Percentiles rank a stretch among this genome's conserved stretches.
Conservation (phyloP, 2,329 filamentous ascomycete genomes). For the Diaporthe helianthi region DNA sequence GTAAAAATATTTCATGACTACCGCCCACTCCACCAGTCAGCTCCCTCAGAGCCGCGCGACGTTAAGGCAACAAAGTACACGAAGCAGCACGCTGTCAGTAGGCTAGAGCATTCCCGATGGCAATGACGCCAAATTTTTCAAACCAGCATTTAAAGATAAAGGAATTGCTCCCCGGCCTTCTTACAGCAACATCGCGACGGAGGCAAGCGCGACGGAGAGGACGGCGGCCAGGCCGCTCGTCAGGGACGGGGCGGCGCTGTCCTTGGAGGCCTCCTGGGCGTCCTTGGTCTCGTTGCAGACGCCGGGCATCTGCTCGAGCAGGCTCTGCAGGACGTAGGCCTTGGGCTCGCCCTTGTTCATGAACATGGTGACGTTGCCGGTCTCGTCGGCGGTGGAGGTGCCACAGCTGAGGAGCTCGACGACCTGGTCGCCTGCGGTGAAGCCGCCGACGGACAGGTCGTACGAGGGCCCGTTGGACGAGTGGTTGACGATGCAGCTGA, state of each 20-base stretch:
- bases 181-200: constrained; percentile 32
- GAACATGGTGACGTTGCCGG: constrained; percentile 35
- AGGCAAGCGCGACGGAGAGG: constrained; percentile 9
- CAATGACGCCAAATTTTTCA: background rate
- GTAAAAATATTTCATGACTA: background rate
- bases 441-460: constrained; percentile 40
- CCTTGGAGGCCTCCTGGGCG: constrained; percentile 21
- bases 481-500: constrained; percentile 50
- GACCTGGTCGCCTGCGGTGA: constrained; percentile 39
- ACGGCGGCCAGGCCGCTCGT: constrained; percentile 26
- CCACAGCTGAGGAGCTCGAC: constrained; percentile 39
- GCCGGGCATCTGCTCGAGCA: constrained; percentile 21
- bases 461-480: constrained; percentile 43
- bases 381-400: constrained; percentile 30
- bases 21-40: background rate
- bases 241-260: constrained; percentile 26
- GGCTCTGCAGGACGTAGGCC: constrained; percentile 34
- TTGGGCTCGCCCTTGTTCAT: constrained; percentile 33
- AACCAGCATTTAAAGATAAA: background rate
- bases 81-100: constrained; percentile 12
- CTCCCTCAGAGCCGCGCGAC: background rate
- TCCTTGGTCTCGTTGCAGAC: constrained; percentile 32
- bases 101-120: background rate
- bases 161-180: too few relatives aligned
- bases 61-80: constrained; percentile 10